phyloP scores from a whole-genome alignment of 352 stramenopile species.

The Pilasporangium apinafurcum region DNA sequence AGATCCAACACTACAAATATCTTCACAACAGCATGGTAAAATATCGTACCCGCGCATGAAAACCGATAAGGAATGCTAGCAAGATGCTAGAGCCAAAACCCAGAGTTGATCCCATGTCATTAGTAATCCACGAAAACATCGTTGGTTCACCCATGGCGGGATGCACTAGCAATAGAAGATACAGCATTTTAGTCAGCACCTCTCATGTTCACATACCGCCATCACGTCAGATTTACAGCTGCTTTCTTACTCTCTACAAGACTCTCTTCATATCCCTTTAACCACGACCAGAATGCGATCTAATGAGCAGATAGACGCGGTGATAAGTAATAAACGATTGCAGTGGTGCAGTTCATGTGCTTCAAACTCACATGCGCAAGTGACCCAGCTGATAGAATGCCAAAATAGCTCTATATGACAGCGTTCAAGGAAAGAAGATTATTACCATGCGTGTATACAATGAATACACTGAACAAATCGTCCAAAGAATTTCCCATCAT shows the following conservation, averaged over 20 bases:
- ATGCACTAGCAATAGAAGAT: conserved; percentile 30
- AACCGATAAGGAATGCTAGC: conserved; percentile 72
- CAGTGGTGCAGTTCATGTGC: neutral
- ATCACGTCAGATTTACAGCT: neutral
- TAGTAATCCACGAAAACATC: conserved; percentile 74
- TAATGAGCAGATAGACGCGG: conserved; percentile 11
- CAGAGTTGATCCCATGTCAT: conserved; percentile 71
- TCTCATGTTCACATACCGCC: too few relatives aligned
- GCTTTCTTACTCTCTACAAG: conserved; percentile 60
- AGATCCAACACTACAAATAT: neutral
- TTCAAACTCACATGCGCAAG: conserved; percentile 47
- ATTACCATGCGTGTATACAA: too few relatives aligned
- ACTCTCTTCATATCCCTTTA: conserved; percentile 85
- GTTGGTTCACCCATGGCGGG: conserved; percentile 60
- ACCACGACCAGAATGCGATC: conserved; percentile 87
- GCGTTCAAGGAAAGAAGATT: too few relatives aligned
- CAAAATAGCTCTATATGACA: conserved; percentile 76
- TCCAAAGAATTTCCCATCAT: neutral
- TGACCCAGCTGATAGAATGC: conserved; percentile 67
- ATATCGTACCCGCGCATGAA: conserved; percentile 66
- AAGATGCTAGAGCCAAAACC: conserved; percentile 81
- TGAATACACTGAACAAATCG: neutral
- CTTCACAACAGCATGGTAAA: neutral
- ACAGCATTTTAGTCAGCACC: too few relatives aligned
- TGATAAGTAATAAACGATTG: neutral